A percentile compares a stretch with the other conserved stretches of the same genome.
Evolutionary conservation across 495 filamentous ascomycete genomes (phyloP).

Genomic region (Astrothelium macrocarpum): DNA sequence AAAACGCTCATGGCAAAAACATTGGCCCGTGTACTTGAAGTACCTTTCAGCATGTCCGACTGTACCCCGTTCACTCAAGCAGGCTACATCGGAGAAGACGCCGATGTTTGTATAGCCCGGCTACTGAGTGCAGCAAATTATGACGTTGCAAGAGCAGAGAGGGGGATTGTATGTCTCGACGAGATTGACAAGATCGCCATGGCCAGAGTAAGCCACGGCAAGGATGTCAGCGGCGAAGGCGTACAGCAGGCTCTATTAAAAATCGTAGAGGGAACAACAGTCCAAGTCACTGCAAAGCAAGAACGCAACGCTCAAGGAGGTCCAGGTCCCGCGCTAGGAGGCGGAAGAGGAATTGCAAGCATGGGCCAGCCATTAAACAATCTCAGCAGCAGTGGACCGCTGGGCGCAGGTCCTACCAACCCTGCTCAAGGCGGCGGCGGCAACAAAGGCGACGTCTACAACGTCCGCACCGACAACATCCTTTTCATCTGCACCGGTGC

Average conservation of each 20-base stretch:
- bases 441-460: conserved; percentile 73
- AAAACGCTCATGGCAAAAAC: conserved; percentile 94
- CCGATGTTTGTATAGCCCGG: conserved; percentile 82
- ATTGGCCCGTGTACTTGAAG: conserved; percentile 67
- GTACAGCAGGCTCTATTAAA: conserved; percentile 95
- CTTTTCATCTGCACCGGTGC: conserved; percentile 94
- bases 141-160: conserved; percentile 74
- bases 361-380: conserved; percentile 10
- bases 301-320: conserved; percentile 36
- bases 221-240: conserved; percentile 85
- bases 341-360: conserved; percentile 2
- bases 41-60: conserved; percentile 95
- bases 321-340: background rate
- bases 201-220: conserved; percentile 55
- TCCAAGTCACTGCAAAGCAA: conserved; percentile 79
- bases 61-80: conserved; percentile 96
- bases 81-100: conserved; percentile 95
- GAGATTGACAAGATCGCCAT: conserved; percentile 95
- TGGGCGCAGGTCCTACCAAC: conserved; percentile 19
- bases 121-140: conserved; percentile 85
- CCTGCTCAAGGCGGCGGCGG: conserved; percentile 22
- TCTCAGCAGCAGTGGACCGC: conserved; percentile 5
- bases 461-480: conserved; percentile 88
- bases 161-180: conserved; percentile 89
- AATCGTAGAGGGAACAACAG: conserved; percentile 89